Base-by-base conservation (phyloP, 2,329 filamentous ascomycete genomes). In the Paecilomyces niveus region DNA sequence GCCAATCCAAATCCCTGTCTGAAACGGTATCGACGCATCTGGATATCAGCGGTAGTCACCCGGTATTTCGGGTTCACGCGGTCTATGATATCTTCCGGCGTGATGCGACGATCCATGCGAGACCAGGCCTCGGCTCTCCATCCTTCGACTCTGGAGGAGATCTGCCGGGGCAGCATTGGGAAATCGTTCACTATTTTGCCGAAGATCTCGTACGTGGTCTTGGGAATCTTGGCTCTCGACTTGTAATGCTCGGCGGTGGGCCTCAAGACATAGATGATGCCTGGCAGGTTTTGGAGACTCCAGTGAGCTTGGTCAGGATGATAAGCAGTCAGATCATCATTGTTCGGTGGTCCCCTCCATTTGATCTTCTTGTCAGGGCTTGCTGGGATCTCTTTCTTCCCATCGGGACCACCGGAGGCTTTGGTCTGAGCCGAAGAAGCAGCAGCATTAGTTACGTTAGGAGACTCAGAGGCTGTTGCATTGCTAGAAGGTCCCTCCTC, bases 111-210 rank as follows among this genome's bases (percentile, higher is more conserved):
- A 53, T 70, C 67, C 7, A 64, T 35, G 29, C 66, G 66, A 33
- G 61, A 53, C 67, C 67, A 70, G 29, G 67, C 62, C 57, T 69
- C 67, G 21, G 68, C 57, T 7, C 68, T 58, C 64, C 64, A 70
- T 10, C 61, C 65, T 53, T 66, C 64, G 1, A 64, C 64, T 15
- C 54, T 24, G n/a, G 64, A 67, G 1, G 65, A 66, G 26, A 67
- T 66, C 8, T 57, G 64, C 2, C 24, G 11, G 1, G 64, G 65
- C 3, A 66, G 62, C 3, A 64, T 45, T 3, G 51, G 10, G 22
- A 63, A 63, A 13, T 61, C 52, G 2, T 55, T 59, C 13, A 64
- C 13, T 1, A 29, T 18, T 21, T 64, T 62, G 1, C 61, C 65
- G 32, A 62, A 65, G 32, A 65, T 33, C 10, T 26, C 13, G 26